These are phyloP conservation scores for Hsuehochloa calcarea DNA, from an alignment of 176 grass and related monocot genomes.

Conservation along the genomic window DNA sequence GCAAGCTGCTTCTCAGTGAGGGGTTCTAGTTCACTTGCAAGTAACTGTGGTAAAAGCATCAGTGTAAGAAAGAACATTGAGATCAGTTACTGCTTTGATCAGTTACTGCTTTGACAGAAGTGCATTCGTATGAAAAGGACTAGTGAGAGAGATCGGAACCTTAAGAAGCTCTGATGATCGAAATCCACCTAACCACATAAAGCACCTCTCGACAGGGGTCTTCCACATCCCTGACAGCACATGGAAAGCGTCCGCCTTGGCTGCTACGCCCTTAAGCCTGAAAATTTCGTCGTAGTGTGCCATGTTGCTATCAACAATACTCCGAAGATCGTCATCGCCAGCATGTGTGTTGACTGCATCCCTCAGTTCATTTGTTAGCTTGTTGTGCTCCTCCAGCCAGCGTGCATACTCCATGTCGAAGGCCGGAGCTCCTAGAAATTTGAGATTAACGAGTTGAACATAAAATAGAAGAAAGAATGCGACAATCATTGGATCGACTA, in stretches of 20 bases:
- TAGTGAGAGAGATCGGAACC: conserved; percentile 12
- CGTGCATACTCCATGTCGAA: conserved; percentile 39
- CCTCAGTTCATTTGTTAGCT: conserved; percentile 41
- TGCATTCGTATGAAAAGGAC: neutral
- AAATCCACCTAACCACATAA: conserved; percentile 57
- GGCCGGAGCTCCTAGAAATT: conserved; percentile 31
- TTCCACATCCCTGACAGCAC: conserved; percentile 57
- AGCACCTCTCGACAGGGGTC: conserved; percentile 64
- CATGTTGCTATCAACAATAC: conserved; percentile 37
- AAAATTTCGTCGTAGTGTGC: conserved; percentile 43
- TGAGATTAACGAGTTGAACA: neutral
- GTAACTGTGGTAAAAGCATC: conserved; percentile 29
- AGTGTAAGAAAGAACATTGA: no score
- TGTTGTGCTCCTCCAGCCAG: conserved; percentile 49
- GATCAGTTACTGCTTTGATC: neutral
- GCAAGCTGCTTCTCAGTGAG: conserved; percentile 59
- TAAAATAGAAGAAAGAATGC: neutral
- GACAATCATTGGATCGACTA: neutral
- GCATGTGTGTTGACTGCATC: conserved; percentile 43
- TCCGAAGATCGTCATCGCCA: conserved; percentile 41
- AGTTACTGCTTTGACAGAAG: neutral
- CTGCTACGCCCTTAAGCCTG: conserved; percentile 52
- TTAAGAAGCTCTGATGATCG: conserved; percentile 60
- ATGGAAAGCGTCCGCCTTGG: conserved; percentile 57
- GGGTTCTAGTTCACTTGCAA: conserved; percentile 53